Base-by-base conservation (phyloP, 2,329 filamentous ascomycete genomes). In the Sphaceloma murrayae region DNA sequence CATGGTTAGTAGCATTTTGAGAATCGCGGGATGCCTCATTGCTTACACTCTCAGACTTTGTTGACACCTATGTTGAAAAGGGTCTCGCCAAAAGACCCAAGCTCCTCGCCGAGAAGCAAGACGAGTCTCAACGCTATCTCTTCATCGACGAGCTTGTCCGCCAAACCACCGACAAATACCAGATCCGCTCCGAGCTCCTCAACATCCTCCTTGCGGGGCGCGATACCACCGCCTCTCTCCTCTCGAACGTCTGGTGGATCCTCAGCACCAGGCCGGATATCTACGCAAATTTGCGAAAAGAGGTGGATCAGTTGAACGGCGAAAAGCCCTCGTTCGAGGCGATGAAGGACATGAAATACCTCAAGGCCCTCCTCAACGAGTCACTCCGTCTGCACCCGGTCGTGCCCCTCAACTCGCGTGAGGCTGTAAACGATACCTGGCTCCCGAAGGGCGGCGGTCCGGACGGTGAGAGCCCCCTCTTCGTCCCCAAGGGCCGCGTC, bases 341-440 rank as follows among this genome's bases (percentile, higher is more conserved):
- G 39, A 50, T 62, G 10, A 61, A 61, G 40, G 54, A 59, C 26
- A 45, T 61, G 34, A 61, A 61, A 32, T 65, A 61, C 47, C 52
- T 65, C 3, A 58, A 77, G 61, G 70, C 80, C 54, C 66, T 82
- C 39, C 72, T 93, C 54, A 82, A 85, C 64, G 85, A 93, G 65
- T 83, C 77, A 0, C 73, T 88, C 48, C 78, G 85, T 10, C 63
- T 89, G 8, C 86, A 89, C 61, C 85, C 85, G 0, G 72, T 77
- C 10, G 82, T 91, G 1, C 85, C 85, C 1, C 83, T 82, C 67
- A 91, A 91, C 63, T 73, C 85, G 42, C 80, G 86, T 49, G 67
- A 80, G 22, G 75, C 84, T 9, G 70, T 85, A 9, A 71, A 69
- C 47, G 81, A 88, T 64, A 88, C 85, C 2, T 83, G 77, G 0